A percentile compares a stretch with the other conserved stretches of the same genome.
phyloP scores from a whole-genome alignment of 208 protist species.

The Acanthamoeba triangularis region DNA sequence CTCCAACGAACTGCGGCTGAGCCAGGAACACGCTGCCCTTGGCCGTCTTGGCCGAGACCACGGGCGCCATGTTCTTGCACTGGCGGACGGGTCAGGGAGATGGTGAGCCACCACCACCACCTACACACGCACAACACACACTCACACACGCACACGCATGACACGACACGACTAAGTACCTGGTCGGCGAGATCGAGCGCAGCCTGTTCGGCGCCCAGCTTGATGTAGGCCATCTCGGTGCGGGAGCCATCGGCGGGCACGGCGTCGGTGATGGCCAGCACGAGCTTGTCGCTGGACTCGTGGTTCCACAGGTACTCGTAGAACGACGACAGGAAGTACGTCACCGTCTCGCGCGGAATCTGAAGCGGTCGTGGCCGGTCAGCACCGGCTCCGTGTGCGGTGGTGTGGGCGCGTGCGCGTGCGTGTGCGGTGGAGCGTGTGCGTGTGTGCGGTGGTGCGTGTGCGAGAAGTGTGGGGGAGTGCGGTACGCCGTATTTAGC shows the following conservation, averaged over 20 bases:
- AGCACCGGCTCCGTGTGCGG: neutral
- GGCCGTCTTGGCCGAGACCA: neutral
- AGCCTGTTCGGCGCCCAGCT: conserved; percentile 7
- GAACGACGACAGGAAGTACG: conserved; percentile 34
- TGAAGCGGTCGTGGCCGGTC: neutral
- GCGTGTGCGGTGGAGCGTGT: neutral
- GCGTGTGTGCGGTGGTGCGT: no score
- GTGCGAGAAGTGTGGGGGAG: no score
- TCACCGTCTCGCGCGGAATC: neutral
- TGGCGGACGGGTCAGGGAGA: neutral
- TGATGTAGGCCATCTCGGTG: conserved; percentile 29
- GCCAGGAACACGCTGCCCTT: conserved; percentile 19
- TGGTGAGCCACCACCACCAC: neutral
- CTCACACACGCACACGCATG: no score
- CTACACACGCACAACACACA: neutral
- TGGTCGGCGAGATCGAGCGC: conserved; percentile 44
- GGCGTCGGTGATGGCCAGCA: conserved; percentile 42
- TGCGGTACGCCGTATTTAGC: conserved; percentile 12
- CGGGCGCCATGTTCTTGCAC: conserved; percentile 31
- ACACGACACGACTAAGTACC: neutral
- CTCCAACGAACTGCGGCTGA: conserved; percentile 38
- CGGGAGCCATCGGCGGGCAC: conserved; percentile 49
- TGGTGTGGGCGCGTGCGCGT: neutral
- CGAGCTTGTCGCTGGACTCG: conserved; percentile 14
- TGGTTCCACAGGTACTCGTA: conserved; percentile 42